Evolutionary conservation across 768 basidiomycete genomes (phyloP).

Genomic region (Boletus patriciae): DNA sequence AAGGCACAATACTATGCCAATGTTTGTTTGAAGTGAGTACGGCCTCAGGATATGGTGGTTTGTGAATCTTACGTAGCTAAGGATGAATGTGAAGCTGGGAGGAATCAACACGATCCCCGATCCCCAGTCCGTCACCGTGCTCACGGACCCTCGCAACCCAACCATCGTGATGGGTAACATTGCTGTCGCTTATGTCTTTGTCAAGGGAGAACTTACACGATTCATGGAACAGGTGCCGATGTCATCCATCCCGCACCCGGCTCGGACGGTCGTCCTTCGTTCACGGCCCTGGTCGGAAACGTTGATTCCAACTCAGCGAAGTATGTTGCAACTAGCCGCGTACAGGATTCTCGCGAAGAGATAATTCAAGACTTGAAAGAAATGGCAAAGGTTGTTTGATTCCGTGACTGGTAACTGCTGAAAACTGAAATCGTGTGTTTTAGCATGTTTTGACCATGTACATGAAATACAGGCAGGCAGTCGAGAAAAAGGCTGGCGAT

Average conservation of each 20-base stretch:
- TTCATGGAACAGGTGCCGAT: constrained; percentile 58
- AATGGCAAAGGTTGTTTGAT: constrained; percentile 55
- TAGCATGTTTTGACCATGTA: constrained; percentile 60
- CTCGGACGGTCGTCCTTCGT: constrained; percentile 75
- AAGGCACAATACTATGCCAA: constrained; percentile 82
- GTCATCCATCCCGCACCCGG: constrained; percentile 84
- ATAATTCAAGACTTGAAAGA: constrained; percentile 70
- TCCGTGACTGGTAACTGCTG: background rate
- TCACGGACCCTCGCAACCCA: constrained; percentile 70
- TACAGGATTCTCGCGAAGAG: constrained; percentile 69
- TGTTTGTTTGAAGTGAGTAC: constrained; percentile 69
- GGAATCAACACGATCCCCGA: constrained; percentile 82
- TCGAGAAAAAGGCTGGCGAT: constrained; percentile 49
- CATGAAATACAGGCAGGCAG: constrained; percentile 52
- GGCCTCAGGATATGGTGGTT: background rate
- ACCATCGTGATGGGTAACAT: constrained; percentile 75
- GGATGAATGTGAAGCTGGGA: constrained; percentile 82
- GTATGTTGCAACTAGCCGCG: constrained; percentile 60
- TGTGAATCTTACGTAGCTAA: constrained; percentile 27
- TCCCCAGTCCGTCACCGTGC: constrained; percentile 57
- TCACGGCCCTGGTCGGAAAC: constrained; percentile 76
- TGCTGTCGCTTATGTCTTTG: background rate
- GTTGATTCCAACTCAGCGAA: constrained; percentile 76
- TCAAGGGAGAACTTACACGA: background rate
- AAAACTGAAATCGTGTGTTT: constrained; percentile 11